Evolutionary conservation across 2,329 filamentous ascomycete genomes (phyloP).

Genomic region (Pezicula radicicola): DNA sequence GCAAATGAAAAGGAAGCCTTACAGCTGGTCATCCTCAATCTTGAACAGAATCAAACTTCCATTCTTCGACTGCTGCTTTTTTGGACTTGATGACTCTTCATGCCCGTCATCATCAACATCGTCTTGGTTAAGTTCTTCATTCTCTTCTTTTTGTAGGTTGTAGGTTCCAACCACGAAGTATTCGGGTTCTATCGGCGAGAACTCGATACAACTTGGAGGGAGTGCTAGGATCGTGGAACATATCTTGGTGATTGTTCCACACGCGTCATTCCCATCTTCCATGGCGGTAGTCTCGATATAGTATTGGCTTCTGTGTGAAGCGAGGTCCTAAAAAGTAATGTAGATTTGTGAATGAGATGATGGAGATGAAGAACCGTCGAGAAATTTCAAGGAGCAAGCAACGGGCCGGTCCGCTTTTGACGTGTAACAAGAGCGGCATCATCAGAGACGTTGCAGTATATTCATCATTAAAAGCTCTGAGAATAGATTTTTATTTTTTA

Average conservation of each 20-base stretch:
- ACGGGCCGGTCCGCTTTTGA: no score
- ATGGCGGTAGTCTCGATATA: not conserved
- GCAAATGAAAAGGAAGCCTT: constrained; percentile 33
- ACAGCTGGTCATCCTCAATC: constrained; percentile 53
- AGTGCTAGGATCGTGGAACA: constrained; percentile 55
- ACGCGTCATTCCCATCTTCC: constrained; percentile 15
- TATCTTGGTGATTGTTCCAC: constrained; percentile 23
- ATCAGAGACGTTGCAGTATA: no score
- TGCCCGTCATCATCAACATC: constrained; percentile 14
- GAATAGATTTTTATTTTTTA: no score
- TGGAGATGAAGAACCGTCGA: no score
- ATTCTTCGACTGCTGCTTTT: constrained; percentile 59
- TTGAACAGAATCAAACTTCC: constrained; percentile 71
- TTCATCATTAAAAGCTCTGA: no score
- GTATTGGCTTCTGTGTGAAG: no score
- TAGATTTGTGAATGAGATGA: no score
- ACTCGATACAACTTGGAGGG: constrained; percentile 76
- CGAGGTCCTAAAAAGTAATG: no score
- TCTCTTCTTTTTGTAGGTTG: constrained; percentile 55
- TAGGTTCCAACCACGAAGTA: constrained; percentile 85
- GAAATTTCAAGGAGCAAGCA: no score
- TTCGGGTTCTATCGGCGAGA: constrained; percentile 58
- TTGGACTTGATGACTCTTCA: constrained; percentile 6
- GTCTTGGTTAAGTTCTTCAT: constrained; percentile 6
- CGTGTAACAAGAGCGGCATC: no score